Evolutionary conservation across 331 rosid species (phyloP), one percentile per base, ranked within the genome.

Genomic region (Quercus tomentella): DNA sequence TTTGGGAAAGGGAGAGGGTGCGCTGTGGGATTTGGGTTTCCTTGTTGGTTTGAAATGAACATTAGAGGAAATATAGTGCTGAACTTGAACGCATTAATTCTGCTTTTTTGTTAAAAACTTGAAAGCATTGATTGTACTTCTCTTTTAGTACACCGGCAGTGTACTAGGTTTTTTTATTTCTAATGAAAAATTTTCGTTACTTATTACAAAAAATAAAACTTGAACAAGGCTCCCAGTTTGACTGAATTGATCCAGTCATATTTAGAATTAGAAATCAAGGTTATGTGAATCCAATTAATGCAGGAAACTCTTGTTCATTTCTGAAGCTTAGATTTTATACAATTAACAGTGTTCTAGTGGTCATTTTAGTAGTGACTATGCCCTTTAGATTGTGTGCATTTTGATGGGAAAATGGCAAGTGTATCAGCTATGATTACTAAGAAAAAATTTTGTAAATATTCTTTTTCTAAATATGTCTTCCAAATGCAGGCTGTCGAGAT

Each of bases 401-500:
- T 74, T 11, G 56, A 41, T 31, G 67, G 70, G 37, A 70, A 76
- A 9, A 28, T 71, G 74, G 77, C 21, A 68, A 60, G 74, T 60
- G 72, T 74, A 75, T 77, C 30, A 60, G 56, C 20, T 30, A 45
- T 57, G 51, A 81, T 33, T 28, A 4, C 5, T 11, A 28, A 54
- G 25, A 41, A 33, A 17, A 72, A 63, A 56, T 25, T 54, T 20
- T 76, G 70, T 17, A 62, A 65, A 66, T 74, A 26, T 33, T 74
- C 62, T 35, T 5, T 74, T 71, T 76, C 72, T 67, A 79, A 80
- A 73, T 33, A 43, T 75, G 14, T 80, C 71, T 72, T 84, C 65
- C 72, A 55, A 37, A 65, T 79, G 82, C 82, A 96, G 98, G 98
- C 97, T 30, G 80, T 88, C 61, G 98, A 93, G 82, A 96, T 91